These are phyloP conservation scores for Tulasnella sp. DNA, from an alignment of 768 basidiomycete species.

Conservation along the genomic window DNA sequence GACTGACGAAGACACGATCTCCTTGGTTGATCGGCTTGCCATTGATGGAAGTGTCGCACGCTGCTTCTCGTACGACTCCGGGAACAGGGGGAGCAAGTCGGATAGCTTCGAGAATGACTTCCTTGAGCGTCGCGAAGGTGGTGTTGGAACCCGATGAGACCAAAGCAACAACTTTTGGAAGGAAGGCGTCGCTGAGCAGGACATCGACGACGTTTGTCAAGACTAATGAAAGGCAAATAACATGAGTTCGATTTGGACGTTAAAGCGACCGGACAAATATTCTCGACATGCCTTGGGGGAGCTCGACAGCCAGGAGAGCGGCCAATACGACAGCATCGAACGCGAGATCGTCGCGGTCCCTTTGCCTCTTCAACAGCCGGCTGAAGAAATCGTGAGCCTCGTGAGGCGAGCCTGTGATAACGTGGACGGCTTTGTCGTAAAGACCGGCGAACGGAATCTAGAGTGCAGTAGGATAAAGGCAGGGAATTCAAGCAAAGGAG, in stretches of 20 bases:
- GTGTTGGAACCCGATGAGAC: background rate
- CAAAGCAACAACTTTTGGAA: background rate
- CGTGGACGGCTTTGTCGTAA: constrained; percentile 5
- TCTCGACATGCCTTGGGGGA: constrained; percentile 18
- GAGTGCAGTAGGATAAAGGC: background rate
- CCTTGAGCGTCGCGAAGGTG: background rate
- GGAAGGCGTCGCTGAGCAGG: constrained; percentile 10
- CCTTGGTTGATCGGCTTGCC: constrained; percentile 3
- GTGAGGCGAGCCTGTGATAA: constrained; percentile 19
- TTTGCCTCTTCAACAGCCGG: background rate
- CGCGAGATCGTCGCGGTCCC: constrained; percentile 24
- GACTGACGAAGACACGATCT: constrained; percentile 11
- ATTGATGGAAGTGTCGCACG: background rate
- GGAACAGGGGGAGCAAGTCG: background rate
- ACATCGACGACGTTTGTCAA: constrained; percentile 32
- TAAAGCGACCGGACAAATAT: background rate
- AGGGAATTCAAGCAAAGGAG: background rate
- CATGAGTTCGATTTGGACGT: background rate
- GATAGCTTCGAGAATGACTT: constrained; percentile 23
- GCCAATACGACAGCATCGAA: constrained; percentile 20
- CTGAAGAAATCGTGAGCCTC: background rate
- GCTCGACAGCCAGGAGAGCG: constrained; percentile 3
- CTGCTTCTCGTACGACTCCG: background rate
- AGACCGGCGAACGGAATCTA: constrained; percentile 20
- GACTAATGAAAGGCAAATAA: background rate